Conservation (phyloP, 164 flowering plant genomes). For the Vitis rotundifolia region DNA sequence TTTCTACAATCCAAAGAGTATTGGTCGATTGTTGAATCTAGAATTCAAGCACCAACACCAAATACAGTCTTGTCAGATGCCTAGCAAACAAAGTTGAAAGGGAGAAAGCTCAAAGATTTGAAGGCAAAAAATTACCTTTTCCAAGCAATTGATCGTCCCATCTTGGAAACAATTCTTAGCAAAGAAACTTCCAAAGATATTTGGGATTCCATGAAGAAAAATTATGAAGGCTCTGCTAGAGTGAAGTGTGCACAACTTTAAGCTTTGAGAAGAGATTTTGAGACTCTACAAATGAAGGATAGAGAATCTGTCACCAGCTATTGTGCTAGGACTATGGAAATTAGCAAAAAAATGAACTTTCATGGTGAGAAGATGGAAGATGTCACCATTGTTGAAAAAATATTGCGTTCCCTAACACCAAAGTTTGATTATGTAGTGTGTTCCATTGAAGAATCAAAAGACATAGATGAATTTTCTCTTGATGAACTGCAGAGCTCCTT, state of each 20-base stretch:
- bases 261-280: too few relatives aligned
- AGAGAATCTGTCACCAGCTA: constrained; percentile 15
- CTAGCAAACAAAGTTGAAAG: background rate
- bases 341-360: constrained; percentile 12
- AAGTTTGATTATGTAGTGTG: constrained; percentile 23
- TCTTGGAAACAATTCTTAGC: too few relatives aligned
- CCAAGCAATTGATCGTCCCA: constrained; percentile 13
- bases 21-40: background rate
- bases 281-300: constrained; percentile 19
- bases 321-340: constrained; percentile 15
- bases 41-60: too few relatives aligned
- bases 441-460: constrained; percentile 23
- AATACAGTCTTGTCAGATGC: background rate
- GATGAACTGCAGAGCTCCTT: constrained; percentile 24
- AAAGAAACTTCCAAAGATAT: too few relatives aligned
- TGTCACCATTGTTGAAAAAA: constrained; percentile 18
- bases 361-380: constrained; percentile 23
- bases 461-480: constrained; percentile 8
- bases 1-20: constrained; percentile 6
- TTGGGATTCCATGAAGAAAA: too few relatives aligned
- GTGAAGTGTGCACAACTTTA: too few relatives aligned
- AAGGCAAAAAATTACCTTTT: constrained; percentile 16
- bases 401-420: constrained; percentile 16
- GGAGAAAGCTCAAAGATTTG: constrained; percentile 6
- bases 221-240: too few relatives aligned